phyloP scores from a whole-genome alignment of 1,139 yeast species.

The Protomyces inouyei region DNA sequence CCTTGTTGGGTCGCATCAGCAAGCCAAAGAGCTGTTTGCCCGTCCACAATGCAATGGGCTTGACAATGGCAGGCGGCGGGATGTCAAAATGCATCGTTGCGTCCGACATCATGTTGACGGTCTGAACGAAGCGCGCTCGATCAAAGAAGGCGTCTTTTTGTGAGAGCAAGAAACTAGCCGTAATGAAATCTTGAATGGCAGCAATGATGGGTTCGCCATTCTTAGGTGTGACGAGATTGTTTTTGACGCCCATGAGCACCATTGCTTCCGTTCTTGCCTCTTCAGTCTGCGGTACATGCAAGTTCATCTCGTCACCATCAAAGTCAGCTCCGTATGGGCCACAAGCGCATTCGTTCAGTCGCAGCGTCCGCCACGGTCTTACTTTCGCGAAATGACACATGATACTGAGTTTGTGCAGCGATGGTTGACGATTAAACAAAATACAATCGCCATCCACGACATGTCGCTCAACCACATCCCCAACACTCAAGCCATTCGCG shows the following conservation, averaged over 20 bases:
- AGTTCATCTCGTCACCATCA: slow-evolving; percentile 99
- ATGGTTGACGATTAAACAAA: slow-evolving; percentile 94
- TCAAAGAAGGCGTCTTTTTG: slow-evolving; percentile 91
- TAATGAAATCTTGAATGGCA: slow-evolving; percentile 98
- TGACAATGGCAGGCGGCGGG: slow-evolving; percentile 91
- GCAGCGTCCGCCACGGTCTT: slow-evolving; percentile 96
- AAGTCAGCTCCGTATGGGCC: slow-evolving; percentile 99
- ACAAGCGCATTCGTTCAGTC: slow-evolving; percentile 97
- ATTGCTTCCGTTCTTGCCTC: slow-evolving; percentile 98
- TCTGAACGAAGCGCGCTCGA: slow-evolving; percentile 74
- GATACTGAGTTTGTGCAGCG: slow-evolving; percentile 89
- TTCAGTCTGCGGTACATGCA: slow-evolving; percentile 98
- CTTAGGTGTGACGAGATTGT: slow-evolving; percentile 88
- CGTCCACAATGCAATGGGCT: slow-evolving; percentile 90
- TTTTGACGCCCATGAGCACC: slow-evolving; percentile 95
- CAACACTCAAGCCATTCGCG: slow-evolving; percentile 71
- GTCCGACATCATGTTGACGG: slow-evolving; percentile 94
- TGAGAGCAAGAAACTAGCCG: slow-evolving; percentile 88
- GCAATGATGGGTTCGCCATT: slow-evolving; percentile 99
- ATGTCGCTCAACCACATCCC: slow-evolving; percentile 97
- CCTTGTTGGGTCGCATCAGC: slow-evolving; percentile 73
- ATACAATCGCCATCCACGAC: slow-evolving; percentile 96
- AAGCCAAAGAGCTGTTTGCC: slow-evolving; percentile 93
- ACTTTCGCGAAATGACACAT: slow-evolving; percentile 92
- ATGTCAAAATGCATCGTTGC: slow-evolving; percentile 80